Evolutionary conservation across 1,284 basidiomycete species (phyloP).

Genomic region (Naganishia cerealis): DNA sequence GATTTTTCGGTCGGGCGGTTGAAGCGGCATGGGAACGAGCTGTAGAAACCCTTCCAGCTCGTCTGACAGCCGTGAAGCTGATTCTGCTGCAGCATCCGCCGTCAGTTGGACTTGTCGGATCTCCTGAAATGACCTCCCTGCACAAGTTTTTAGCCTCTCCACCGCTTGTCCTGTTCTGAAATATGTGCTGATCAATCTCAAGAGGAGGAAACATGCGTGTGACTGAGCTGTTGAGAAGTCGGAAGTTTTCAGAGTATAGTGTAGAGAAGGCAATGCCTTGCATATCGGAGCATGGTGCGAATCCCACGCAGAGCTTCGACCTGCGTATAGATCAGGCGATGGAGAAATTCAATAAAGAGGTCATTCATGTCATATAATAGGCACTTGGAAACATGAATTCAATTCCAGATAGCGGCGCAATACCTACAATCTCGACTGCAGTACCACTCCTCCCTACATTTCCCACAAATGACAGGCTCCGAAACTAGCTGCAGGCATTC

Average conservation of each 20-base stretch:
- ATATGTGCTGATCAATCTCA: slow-evolving; percentile 12
- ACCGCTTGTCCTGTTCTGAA: slow-evolving; percentile 2
- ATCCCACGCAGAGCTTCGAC: slow-evolving; percentile 25
- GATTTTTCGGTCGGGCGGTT: slow-evolving; percentile 10
- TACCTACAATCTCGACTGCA: slow-evolving; percentile 27
- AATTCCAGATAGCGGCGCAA: not conserved
- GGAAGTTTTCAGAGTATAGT: slow-evolving; percentile 20
- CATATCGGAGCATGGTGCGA: slow-evolving; percentile 30
- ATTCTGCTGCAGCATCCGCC: not conserved
- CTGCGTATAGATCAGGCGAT: slow-evolving; percentile 2
- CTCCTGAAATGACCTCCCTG: slow-evolving; percentile 1
- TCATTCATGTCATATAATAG: not conserved
- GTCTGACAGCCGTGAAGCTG: not conserved
- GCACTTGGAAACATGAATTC: not conserved
- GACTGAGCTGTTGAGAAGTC: slow-evolving; percentile 14
- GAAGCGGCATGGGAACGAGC: slow-evolving; percentile 25
- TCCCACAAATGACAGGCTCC: slow-evolving; percentile 20
- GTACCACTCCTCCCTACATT: slow-evolving; percentile 26
- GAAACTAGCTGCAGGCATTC: slow-evolving; percentile 2
- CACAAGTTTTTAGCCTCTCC: not conserved
- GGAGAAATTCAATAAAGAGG: not conserved
- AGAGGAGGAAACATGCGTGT: slow-evolving; percentile 18
- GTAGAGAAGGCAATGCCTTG: slow-evolving; percentile 25
- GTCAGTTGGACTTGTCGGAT: slow-evolving; percentile 10
- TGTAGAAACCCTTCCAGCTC: slow-evolving; percentile 28